These are phyloP conservation scores for Kwoniella pini DNA, from an alignment of 768 basidiomycete genomes.

Conservation along the genomic window DNA sequence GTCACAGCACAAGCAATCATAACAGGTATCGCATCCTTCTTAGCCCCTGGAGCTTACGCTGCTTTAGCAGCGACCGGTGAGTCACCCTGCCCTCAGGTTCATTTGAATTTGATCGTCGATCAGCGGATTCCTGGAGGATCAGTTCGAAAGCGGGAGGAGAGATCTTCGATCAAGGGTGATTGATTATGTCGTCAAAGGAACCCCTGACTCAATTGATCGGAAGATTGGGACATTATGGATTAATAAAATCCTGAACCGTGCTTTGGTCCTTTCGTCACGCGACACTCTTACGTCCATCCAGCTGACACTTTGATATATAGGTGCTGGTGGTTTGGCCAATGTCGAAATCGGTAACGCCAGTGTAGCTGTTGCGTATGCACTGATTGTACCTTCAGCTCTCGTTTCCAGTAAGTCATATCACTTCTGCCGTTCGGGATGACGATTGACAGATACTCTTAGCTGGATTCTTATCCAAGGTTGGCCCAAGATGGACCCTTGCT, in stretches of 20 bases:
- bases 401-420: constrained; percentile 4
- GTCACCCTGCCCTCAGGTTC: not conserved
- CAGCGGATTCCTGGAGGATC: too few species aligned
- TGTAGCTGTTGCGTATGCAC: constrained; percentile 16
- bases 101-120: too few species aligned
- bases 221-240: too few species aligned
- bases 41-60: constrained; percentile 21
- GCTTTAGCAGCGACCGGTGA: constrained; percentile 21
- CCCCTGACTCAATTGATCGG: too few species aligned
- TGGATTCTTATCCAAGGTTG: constrained; percentile 9
- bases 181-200: too few species aligned
- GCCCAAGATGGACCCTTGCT: constrained; percentile 10
- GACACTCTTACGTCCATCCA: not conserved
- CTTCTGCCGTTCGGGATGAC: too few species aligned
- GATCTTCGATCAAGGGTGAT: too few species aligned
- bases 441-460: not conserved
- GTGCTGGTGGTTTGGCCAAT: constrained; percentile 23
- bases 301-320: not conserved
- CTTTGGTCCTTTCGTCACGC: too few species aligned
- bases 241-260: too few species aligned
- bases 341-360: constrained; percentile 20
- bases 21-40: constrained; percentile 19
- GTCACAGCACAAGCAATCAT: constrained; percentile 18
- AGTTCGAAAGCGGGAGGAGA: too few species aligned
- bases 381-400: constrained; percentile 23